phyloP scores from a whole-genome alignment of 2,329 filamentous ascomycete genomes.

The Aspergillus calidoustus region DNA sequence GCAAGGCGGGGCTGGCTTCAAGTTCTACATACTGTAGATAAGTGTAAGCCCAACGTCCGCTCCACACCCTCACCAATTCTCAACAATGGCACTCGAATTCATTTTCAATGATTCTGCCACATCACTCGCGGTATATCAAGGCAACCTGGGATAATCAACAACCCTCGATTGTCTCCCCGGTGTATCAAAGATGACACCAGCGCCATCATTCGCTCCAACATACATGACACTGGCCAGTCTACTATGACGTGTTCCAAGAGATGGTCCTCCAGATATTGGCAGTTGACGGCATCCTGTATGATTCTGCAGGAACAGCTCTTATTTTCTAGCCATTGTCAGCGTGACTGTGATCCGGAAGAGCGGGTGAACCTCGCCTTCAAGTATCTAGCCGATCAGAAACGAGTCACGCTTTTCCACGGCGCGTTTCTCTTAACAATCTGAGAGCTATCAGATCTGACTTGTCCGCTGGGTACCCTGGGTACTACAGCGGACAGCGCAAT shows the following conservation, averaged over 20 bases:
- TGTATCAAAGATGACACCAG: not conserved
- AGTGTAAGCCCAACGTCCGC: not conserved
- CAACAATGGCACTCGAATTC: not conserved
- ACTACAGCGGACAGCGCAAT: not conserved
- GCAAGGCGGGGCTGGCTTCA: constrained; percentile 13
- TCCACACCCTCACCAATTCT: not conserved
- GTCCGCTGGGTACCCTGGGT: not conserved
- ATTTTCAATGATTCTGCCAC: not conserved
- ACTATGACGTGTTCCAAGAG: constrained; percentile 10
- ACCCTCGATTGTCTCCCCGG: not conserved
- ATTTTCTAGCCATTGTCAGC: not conserved
- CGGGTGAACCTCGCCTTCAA: not conserved
- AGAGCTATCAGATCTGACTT: constrained; percentile 2
- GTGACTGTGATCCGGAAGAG: not conserved
- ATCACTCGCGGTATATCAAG: not conserved
- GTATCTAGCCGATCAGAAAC: not conserved
- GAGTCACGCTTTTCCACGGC: not conserved
- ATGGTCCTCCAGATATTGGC: not conserved
- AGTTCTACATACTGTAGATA: not conserved
- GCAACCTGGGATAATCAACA: not conserved
- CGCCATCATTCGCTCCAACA: not conserved
- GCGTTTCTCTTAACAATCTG: not conserved
- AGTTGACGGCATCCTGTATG: not conserved
- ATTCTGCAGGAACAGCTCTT: constrained; percentile 17
- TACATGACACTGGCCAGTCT: constrained; percentile 3